Evolutionary conservation across 805 yeast genomes (phyloP), one percentile per base, ranked within the genome.

Genomic region (Wickerhamia fluorescens): DNA sequence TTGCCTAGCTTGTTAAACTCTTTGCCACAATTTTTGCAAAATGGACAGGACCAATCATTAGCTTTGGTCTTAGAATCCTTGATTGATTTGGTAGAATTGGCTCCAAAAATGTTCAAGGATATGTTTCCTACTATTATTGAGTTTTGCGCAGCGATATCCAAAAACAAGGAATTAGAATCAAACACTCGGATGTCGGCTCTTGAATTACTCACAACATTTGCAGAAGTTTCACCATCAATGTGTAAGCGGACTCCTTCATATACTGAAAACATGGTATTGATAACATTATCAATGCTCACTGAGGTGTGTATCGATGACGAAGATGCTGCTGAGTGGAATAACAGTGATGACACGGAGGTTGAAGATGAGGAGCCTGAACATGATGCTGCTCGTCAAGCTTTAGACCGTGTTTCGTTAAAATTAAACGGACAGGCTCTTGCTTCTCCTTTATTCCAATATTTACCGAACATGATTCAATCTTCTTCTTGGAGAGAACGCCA

Each of bases 161-260:
- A 83, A 46, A 79, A 86, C 57, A 73, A 70, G 45, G 94, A 84
- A 13, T 60, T 87, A 42, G 96, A 86, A 16, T 69, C 86, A 13
- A 58, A 65, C 27, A 78, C 96, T 4, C 74, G 98, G 49, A 66
- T 85, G 45, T 80, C 92, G 1, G 92, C 96, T 4, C 61, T 92
- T 38, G 98, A 92, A 58, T 68, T 92, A 33, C 64, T 87, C 42
- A 84, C 95, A 5, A 82, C 95, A 0, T 92, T 92, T 50, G 75
- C 92, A 35, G 98, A 92, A 52, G 81, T 83, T 15, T 82, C 96
- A 7, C 97, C 98, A 21, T 78, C 77, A 29, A 92, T 92, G 98
- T 89, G 97, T 63, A 83, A 83, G 50, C 59, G 75, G 18, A 84
- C 84, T 42, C 68, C 79, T 5, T 59, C 71, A 6, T 92, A 87